These are phyloP conservation scores for Syzygium aromaticum DNA, from an alignment of 345 rosid species.

Conservation along the genomic window DNA sequence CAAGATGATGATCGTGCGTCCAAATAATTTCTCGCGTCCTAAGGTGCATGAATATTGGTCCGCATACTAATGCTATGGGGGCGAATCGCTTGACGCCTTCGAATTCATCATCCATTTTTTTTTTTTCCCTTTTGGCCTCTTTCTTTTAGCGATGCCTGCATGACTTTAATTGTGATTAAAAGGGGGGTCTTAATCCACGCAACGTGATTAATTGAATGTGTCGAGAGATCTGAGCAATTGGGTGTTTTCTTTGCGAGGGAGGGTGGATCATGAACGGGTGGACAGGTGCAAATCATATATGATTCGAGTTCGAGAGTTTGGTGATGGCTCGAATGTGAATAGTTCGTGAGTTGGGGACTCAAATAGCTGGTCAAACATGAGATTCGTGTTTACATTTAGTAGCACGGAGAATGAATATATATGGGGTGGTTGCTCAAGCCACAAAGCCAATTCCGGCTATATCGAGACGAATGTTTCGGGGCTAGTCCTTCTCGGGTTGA, in stretches of 20 bases:
- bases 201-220: not conserved
- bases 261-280: not conserved
- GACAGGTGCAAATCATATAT: not conserved
- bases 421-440: not conserved
- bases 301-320: not conserved
- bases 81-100: not conserved
- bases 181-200: not conserved
- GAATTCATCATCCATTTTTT: not conserved
- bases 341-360: not conserved
- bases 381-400: not conserved
- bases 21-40: not conserved
- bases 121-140: no score
- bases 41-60: not conserved
- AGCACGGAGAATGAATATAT: not conserved
- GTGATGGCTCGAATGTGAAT: accelerated
- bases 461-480: accelerated
- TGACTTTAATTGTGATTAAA: not conserved
- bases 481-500: not conserved
- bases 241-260: not conserved
- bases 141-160: no score
- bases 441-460: accelerated
- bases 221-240: not conserved
- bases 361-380: not conserved
- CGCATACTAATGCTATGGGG: not conserved
- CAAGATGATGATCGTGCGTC: not conserved